phyloP scores from a whole-genome alignment of 2,329 filamentous ascomycete species.

The Pseudopithomyces maydicus region DNA sequence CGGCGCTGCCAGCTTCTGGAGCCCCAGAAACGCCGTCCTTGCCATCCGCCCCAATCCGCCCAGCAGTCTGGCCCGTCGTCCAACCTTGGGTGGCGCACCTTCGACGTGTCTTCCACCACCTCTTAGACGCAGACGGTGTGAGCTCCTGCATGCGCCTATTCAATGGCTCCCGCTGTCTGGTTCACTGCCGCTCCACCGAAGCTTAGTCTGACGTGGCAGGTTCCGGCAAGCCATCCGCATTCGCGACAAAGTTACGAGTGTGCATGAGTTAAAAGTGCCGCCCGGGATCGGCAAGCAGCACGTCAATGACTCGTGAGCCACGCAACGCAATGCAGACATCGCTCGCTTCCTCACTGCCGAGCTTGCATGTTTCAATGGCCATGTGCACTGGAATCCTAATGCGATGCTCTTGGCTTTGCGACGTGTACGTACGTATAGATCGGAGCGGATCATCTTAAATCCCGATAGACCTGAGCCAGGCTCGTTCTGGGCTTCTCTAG shows the following conservation, averaged over 20 bases:
- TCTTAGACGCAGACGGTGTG: constrained; percentile 4
- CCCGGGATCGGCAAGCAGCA: constrained; percentile 2
- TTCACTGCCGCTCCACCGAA: not conserved
- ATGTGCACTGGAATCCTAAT: not conserved
- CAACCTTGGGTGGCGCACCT: constrained; percentile 7
- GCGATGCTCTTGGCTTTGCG: not conserved
- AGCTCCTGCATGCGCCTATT: constrained; percentile 7
- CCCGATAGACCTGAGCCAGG: no score
- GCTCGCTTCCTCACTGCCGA: not conserved
- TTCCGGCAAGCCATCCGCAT: not conserved
- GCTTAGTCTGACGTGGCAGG: constrained; percentile 11
- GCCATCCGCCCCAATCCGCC: constrained; percentile 6
- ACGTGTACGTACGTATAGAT: no score
- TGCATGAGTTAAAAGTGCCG: not conserved
- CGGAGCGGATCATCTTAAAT: not conserved
- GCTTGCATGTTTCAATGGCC: not conserved
- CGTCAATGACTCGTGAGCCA: not conserved
- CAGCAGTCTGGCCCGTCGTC: constrained; percentile 7
- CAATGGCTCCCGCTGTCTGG: constrained; percentile 6
- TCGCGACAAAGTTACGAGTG: not conserved
- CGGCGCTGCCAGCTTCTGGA: not conserved
- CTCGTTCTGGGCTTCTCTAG: no score
- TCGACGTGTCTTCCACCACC: constrained; percentile 11
- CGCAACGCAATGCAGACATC: not conserved
- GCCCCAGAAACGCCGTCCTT: not conserved